A percentile compares a stretch with the other conserved stretches of the same genome.
phyloP scores from a whole-genome alignment of 331 rosid genomes.

The Malus hybrid region DNA sequence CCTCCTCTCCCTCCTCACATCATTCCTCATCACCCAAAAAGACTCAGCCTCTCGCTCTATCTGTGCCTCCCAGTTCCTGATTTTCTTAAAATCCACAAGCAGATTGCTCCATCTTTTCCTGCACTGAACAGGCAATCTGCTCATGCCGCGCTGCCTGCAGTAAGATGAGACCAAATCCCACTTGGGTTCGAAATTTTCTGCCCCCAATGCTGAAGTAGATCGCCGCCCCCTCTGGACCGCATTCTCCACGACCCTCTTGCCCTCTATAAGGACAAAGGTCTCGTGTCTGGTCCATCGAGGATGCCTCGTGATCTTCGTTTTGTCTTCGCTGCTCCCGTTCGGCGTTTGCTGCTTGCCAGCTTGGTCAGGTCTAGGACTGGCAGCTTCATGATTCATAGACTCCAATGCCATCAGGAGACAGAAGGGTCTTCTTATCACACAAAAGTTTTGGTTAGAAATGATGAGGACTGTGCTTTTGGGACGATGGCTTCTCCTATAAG shows the following conservation, averaged over 20 bases:
- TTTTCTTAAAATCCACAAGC: slow-evolving; percentile 20
- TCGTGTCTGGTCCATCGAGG: slow-evolving; percentile 41
- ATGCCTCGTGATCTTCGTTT: slow-evolving; percentile 31
- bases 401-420: not conserved
- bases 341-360: not conserved
- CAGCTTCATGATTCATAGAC: not conserved
- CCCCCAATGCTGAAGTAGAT: not conserved
- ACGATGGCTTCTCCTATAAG: not conserved
- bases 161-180: slow-evolving; percentile 45
- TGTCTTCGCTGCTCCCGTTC: slow-evolving; percentile 6
- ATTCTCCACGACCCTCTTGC: slow-evolving; percentile 34
- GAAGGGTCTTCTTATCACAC: not conserved
- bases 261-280: slow-evolving; percentile 41
- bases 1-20: slow-evolving; percentile 36
- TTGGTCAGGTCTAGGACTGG: not conserved
- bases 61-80: slow-evolving; percentile 40
- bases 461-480: not conserved
- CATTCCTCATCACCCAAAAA: slow-evolving; percentile 53
- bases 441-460: not conserved
- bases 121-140: slow-evolving; percentile 40
- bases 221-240: slow-evolving; percentile 20
- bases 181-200: slow-evolving; percentile 25
- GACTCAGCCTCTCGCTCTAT: slow-evolving; percentile 27
- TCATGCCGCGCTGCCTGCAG: slow-evolving; percentile 31
- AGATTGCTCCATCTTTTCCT: slow-evolving; percentile 16